These are phyloP conservation scores for Jamesozyma lodderae DNA, from an alignment of 805 yeast genomes.

Conservation along the genomic window DNA sequence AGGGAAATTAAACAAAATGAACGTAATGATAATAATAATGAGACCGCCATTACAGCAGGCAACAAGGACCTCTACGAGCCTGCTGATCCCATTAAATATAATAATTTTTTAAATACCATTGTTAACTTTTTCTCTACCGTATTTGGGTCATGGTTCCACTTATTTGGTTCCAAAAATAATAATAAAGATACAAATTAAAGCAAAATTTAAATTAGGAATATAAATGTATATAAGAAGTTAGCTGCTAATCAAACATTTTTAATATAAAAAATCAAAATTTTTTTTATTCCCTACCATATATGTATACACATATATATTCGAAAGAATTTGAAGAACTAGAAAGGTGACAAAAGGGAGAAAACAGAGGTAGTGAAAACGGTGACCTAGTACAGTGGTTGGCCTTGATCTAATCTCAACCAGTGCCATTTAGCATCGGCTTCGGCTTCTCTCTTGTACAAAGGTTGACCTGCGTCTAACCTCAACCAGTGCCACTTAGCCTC, in stretches of 20 bases:
- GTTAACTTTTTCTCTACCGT: slow-evolving; percentile 4
- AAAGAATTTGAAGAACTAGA: neutral
- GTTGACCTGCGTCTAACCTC: slow-evolving; percentile 19
- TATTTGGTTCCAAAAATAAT: neutral
- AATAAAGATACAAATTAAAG: too few relatives aligned
- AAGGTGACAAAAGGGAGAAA: neutral
- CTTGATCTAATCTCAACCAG: slow-evolving; percentile 21
- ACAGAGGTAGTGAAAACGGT: neutral
- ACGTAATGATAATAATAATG: neutral
- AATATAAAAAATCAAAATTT: neutral
- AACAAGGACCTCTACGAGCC: too few relatives aligned
- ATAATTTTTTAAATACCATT: slow-evolving; percentile 6
- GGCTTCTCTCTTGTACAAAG: slow-evolving; percentile 25
- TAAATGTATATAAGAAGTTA: too few relatives aligned
- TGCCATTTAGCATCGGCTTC: slow-evolving; percentile 25
- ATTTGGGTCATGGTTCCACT: slow-evolving; percentile 8
- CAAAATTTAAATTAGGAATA: too few relatives aligned
- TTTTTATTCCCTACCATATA: neutral
- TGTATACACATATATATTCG: neutral
- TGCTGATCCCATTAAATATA: slow-evolving; percentile 3
- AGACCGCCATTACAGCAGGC: too few relatives aligned
- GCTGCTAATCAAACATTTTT: too few relatives aligned
- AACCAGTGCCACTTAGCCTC: slow-evolving; percentile 25
- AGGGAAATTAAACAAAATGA: too few relatives aligned
- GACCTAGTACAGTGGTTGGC: slow-evolving; percentile 20